Evolutionary conservation across 306 rosid species (phyloP), one percentile per base, ranked within the genome.

Genomic region (Rosa rugosa): DNA sequence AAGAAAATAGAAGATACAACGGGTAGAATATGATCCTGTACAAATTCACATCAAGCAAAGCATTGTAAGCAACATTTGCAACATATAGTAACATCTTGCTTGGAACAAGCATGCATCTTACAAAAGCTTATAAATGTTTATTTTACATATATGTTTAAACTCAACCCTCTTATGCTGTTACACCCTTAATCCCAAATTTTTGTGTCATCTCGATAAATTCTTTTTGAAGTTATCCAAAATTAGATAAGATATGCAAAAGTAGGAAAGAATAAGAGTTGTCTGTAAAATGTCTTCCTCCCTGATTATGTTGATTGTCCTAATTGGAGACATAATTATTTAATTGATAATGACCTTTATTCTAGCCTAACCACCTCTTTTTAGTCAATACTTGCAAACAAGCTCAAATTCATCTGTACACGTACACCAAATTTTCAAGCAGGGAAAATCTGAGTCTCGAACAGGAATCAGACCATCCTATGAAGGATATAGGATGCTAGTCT

Each of bases 1-100:
- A 91, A 71, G 88, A 91, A 92, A 85, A 92, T 86, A 27, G 94
- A 90, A 73, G 99, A 92, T 54, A 92, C 86, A 86, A 88, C 88
- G 2, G 92, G 87, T 44, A 84, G 81, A 54, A 86, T 84, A 82
- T 90, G 85, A 80, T 90, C 98, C 98, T 95, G 94, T 83, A 83
- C 56, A 88, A 86, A 79, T 72, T 65, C 38, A 13, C 70, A 73
- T 69, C 13, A 65, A 66, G 53, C 13, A 77, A 87, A 80, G 50
- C 71, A 81, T 66, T 23, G 71, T 74, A 69, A 81, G 68, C 36
- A 56, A 71, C 54, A 73, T 65, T 20, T 50, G 64, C 27, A 76
- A 77, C 77, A 73, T 72, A 73, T 23, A 56, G 72, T 69, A 91
- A 69, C 73, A 31, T 77, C 57, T 23, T 18, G 36, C n/a, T 12